phyloP scores from a whole-genome alignment of 352 stramenopile genomes.

The Phytophthora fragariae region DNA sequence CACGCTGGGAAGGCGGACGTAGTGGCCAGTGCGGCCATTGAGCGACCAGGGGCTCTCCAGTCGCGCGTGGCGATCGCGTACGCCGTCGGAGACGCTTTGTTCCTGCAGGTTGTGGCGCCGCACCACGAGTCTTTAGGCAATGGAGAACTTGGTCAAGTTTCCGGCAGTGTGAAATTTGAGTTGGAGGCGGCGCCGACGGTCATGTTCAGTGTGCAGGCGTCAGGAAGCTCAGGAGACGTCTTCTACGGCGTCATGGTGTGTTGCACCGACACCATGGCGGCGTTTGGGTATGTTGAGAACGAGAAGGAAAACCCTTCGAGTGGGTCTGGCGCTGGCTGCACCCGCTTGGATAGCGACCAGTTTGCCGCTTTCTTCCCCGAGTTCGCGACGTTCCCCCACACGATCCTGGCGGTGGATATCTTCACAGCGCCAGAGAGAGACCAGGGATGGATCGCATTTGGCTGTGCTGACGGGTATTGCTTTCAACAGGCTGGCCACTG shows the following conservation, averaged over 20 bases:
- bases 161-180: slow-evolving; percentile 55
- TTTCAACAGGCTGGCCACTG: not conserved
- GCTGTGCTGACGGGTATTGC: slow-evolving; percentile 74
- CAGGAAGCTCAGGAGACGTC: slow-evolving; percentile 31
- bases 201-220: slow-evolving; percentile 57
- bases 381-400: slow-evolving; percentile 62
- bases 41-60: slow-evolving; percentile 31
- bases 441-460: slow-evolving; percentile 61
- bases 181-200: slow-evolving; percentile 58
- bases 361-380: slow-evolving; percentile 79
- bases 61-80: slow-evolving; percentile 64
- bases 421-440: slow-evolving; percentile 33
- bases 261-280: slow-evolving; percentile 58
- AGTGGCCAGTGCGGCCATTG: slow-evolving; percentile 56
- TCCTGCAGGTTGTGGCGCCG: slow-evolving; percentile 38
- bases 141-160: slow-evolving; percentile 13
- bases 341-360: slow-evolving; percentile 64
- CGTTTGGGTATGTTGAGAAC: slow-evolving; percentile 70
- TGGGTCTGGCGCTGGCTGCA: slow-evolving; percentile 32
- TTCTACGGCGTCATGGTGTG: slow-evolving; percentile 78
- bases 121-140: slow-evolving; percentile 16
- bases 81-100: slow-evolving; percentile 45
- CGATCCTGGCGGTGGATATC: slow-evolving; percentile 60
- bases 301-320: slow-evolving; percentile 13
- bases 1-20: slow-evolving; percentile 42